Evolutionary conservation across 306 rosid species (phyloP), one percentile per base, ranked within the genome.

Genomic region (Fagus crenata): DNA sequence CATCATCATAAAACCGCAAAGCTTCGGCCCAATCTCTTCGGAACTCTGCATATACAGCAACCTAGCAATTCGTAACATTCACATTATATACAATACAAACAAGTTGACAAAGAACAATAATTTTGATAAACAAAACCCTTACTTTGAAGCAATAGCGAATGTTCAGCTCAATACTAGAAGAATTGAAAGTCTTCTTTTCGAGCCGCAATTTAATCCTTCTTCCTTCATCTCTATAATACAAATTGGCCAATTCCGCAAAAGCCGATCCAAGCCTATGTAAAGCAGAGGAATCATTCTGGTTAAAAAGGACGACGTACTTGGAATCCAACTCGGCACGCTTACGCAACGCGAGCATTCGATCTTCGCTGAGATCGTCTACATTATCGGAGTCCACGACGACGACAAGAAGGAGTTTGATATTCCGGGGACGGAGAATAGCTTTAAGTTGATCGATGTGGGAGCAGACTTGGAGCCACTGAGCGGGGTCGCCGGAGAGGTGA

Each of bases 11-110:
- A 86, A 84, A 92, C 80, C 87, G 85, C 67, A 92, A 75, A 15
- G 99, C 99, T 84, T 95, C 99, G 72, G 69, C 82, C 99, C 99
- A 95, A 79, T 92, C 99, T 71, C 93, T 81, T 74, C 90, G 90
- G 78, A 95, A 95, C 82, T 95, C 99, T 51, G 98, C 99, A 89
- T 87, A 92, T 72, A 95, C 97, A 68, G 99, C 97, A 84, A 90
- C 96, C 99, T 95, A 85, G 72, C 86, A 81, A 75, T 87, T 75
- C 84, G 81, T 73, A 68, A 84, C 79, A 88, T 73, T 81, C 63
- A 85, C 56, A 22, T 75, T 6, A 18, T 13, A 60, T 12, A 49
- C 0, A 33, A 9, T 8, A 51, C 4, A 74, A 42, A 43, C 53
- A 69, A 13, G 18, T 18, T 22, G 8, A 53, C 35, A 56, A 55